Conservation (phyloP, 192 early-diverging fungal genomes). For the Polychytrium aggregatum region DNA sequence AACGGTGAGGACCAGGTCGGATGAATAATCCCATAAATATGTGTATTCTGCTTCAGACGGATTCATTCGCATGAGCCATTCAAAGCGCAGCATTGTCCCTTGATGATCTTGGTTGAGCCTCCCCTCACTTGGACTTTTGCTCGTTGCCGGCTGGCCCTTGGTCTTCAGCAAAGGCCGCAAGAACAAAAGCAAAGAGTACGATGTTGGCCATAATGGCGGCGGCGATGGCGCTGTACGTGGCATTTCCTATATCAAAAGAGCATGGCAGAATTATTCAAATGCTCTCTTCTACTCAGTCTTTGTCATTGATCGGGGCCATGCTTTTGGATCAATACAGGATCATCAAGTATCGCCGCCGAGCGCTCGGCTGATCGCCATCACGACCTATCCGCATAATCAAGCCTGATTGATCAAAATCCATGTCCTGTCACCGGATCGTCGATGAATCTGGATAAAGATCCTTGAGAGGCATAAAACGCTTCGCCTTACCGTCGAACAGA, state of each 20-base stretch:
- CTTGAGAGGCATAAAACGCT: background rate
- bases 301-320: background rate
- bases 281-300: background rate
- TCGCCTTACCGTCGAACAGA: slow-evolving; percentile 6
- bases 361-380: too few relatives aligned
- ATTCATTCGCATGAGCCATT: too few relatives aligned
- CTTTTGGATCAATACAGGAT: too few relatives aligned
- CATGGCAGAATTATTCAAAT: background rate
- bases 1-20: too few relatives aligned
- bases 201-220: slow-evolving; percentile 13
- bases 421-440: background rate
- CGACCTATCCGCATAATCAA: background rate
- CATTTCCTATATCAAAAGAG: slow-evolving; percentile 6
- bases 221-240: slow-evolving; percentile 18
- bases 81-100: too few relatives aligned
- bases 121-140: too few relatives aligned
- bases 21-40: too few relatives aligned
- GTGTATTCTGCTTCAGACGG: too few relatives aligned
- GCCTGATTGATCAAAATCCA: background rate
- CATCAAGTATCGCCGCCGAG: too few relatives aligned
- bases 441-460: background rate
- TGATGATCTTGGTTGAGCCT: too few relatives aligned
- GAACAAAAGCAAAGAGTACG: slow-evolving; percentile 12
- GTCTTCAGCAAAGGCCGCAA: slow-evolving; percentile 13
- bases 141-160: too few relatives aligned